Evolutionary conservation across 192 early-diverging fungal genomes (phyloP), one percentile per base, ranked within the genome.

Genomic region (Kickxella alabastrina): DNA sequence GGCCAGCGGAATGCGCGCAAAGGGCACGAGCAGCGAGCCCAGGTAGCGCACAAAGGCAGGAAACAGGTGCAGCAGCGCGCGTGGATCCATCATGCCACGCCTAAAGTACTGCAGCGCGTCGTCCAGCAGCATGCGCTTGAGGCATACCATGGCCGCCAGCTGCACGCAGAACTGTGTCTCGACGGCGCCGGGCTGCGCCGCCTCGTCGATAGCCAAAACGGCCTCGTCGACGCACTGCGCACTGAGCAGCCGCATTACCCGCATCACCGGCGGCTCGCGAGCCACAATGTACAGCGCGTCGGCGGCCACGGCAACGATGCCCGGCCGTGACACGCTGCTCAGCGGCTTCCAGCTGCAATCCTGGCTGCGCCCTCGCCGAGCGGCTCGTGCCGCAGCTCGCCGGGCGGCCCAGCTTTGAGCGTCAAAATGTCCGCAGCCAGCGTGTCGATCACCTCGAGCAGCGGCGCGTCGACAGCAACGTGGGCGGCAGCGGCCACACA

Each of bases 141-240:
- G 34, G 27, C 58, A 65, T 31, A 39, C 53, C 27, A 54, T 35
- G 31, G 65, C 65, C 2, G 66, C 66, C 49, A 68, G 44, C 54
- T 68, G 73, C 19, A 68, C 40, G 34, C 65, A 76, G 47, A 65
- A 68, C 37, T 50, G 41, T 0, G 25, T 54, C 36, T 76, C 73
- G 22, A 46, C 54, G 7, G 31, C 32, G 47, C 41, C 36, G 52
- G 43, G 6, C 34, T 36, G 29, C 12, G 27, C 19, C 5, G 69
- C 59, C 14, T 39, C 18, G 14, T 76, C 66, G 10, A 65, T 57
- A 0, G 36, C 31, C 4, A 37, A 10, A 43, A 76, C 28, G 6
- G 73, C 73, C 8, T 68, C 73, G 10, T 68, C 66, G 15, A 76
- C 24, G 10, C 62, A 61, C 40, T 49, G 57, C 10, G 31, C 57